Evolutionary conservation across 1,284 basidiomycete species (phyloP).

Genomic region (Puccinia hordei): DNA sequence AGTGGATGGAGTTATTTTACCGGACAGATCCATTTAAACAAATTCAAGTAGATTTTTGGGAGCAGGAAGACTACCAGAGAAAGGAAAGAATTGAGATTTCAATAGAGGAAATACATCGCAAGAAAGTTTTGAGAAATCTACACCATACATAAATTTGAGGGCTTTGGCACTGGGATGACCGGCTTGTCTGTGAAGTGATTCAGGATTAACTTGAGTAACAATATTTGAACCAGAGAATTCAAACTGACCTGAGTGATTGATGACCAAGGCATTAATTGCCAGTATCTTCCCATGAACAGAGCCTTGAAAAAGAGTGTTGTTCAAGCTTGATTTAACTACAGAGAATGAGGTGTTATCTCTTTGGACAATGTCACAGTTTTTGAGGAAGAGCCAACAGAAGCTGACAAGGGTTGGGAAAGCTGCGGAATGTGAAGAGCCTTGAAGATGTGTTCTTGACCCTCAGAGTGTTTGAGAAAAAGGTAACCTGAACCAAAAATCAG

Average conservation of each 20-base stretch:
- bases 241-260: background rate
- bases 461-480: background rate
- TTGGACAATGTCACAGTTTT: too few species aligned
- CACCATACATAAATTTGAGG: background rate
- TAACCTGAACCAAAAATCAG: background rate
- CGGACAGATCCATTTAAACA: conserved; percentile 2
- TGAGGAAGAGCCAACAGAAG: background rate
- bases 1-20: background rate
- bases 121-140: background rate
- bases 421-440: conserved; percentile 7
- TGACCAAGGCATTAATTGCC: too few species aligned
- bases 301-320: background rate
- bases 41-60: background rate
- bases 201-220: background rate
- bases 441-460: background rate
- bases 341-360: background rate
- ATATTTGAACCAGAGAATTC: too few species aligned
- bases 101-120: background rate
- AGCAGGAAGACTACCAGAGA: background rate
- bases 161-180: conserved; percentile 1
- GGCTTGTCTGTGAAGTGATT: background rate
- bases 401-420: background rate
- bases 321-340: background rate
- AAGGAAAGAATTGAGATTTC: conserved; percentile 17
- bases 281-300: background rate